Evolutionary conservation across 2,329 filamentous ascomycete genomes (phyloP).

Genomic region (Beauveria sp.): DNA sequence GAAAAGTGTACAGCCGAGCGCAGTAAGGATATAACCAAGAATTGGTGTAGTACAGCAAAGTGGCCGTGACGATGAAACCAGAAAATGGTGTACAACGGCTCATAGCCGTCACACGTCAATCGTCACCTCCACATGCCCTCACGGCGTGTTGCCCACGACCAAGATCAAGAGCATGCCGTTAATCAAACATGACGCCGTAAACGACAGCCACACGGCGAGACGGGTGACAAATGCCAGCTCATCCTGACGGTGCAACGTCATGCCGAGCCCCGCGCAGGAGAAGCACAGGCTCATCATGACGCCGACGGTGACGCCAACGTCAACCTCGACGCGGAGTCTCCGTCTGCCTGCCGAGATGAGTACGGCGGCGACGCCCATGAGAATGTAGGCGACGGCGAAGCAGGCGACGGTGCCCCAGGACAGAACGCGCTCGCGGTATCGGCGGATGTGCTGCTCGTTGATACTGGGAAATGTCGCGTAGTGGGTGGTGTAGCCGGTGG

Average conservation of each 20-base stretch:
- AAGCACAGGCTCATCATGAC: conserved; percentile 59
- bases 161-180: conserved; percentile 37
- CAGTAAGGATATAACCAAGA: too few species aligned
- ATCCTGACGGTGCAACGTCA: conserved; percentile 46
- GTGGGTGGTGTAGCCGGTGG: conserved; percentile 44
- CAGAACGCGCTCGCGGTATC: conserved; percentile 48
- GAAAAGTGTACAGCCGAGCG: not conserved
- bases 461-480: conserved; percentile 46
- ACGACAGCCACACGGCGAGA: conserved; percentile 30
- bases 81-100: too few species aligned
- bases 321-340: conserved; percentile 62
- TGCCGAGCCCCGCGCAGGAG: conserved; percentile 52
- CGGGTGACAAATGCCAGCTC: conserved; percentile 34
- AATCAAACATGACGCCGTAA: conserved; percentile 30
- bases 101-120: too few species aligned
- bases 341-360: conserved; percentile 62
- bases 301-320: conserved; percentile 63
- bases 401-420: conserved; percentile 44
- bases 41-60: too few species aligned
- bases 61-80: too few species aligned
- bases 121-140: conserved; percentile 6
- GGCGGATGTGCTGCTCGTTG: conserved; percentile 39
- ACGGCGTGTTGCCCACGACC: conserved; percentile 31
- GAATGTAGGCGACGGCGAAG: conserved; percentile 51
- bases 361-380: conserved; percentile 57